Evolutionary conservation across 139 green algal genomes (phyloP).

Genomic region (Dunaliella primolecta): DNA sequence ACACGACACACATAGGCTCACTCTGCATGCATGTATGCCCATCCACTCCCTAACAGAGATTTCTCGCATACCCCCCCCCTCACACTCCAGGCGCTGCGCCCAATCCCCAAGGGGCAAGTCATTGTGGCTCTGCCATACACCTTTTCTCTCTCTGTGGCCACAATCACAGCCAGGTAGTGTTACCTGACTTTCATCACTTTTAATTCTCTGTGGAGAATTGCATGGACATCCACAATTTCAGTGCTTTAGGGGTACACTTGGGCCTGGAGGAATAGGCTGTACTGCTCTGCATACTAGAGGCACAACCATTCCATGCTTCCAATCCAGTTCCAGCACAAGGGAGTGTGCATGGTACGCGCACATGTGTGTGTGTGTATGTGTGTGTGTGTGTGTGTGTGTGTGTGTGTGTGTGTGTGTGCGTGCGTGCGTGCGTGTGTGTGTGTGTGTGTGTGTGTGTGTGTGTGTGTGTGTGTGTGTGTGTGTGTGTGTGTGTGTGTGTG

Average conservation of each 20-base stretch:
- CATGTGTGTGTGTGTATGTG: too few relatives aligned
- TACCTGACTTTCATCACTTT: too few relatives aligned
- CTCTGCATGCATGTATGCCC: neutral
- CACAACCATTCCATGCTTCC: neutral
- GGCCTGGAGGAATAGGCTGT: neutral
- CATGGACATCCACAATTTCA: neutral
- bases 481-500: too few relatives aligned
- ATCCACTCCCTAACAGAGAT: too few relatives aligned
- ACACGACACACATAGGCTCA: neutral
- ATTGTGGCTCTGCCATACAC: neutral
- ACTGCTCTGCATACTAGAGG: neutral
- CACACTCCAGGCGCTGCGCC: neutral
- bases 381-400: too few relatives aligned
- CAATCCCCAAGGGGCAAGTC: neutral
- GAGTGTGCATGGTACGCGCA: too few relatives aligned
- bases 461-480: too few relatives aligned
- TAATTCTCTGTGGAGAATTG: neutral
- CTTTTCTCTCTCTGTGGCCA: neutral
- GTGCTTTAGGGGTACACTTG: neutral
- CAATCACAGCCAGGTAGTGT: neutral
- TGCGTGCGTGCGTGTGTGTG: too few relatives aligned
- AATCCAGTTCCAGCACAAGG: neutral
- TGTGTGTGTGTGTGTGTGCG: too few relatives aligned
- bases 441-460: too few relatives aligned
- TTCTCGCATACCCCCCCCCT: too few relatives aligned